Evolutionary conservation across 164 flowering plant species (phyloP), one percentile per base, ranked within the genome.

Genomic region (Platanus orientalis): DNA sequence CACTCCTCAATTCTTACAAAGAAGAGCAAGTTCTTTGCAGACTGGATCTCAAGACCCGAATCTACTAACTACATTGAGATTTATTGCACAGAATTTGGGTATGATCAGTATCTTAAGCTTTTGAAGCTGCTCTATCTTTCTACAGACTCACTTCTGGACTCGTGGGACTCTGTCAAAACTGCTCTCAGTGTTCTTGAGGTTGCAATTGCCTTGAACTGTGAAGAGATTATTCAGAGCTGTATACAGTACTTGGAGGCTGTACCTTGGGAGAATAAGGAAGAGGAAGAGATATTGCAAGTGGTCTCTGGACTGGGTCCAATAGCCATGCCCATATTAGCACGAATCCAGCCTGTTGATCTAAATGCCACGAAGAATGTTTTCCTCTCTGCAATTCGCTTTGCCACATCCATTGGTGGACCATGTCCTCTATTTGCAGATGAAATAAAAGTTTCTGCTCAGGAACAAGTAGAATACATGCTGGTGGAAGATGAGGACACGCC

Each of bases 401-500:
- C 98, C 28, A 87, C 86, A 21, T 84, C 89, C 14, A 68, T 47
- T 49, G 72, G 59, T 48, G 76, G 59, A 29, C 59, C 84, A 1
- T 77, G 62, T 61, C 86, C 84, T 67, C 83, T 80, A 36, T 85
- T 85, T 68, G 76, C 79, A 3, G 81, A 82, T 63, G 90, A 89
- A 56, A 79, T 90, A 6, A 84, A 79, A 76, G 74, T 67, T 32
- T 89, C 94, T 56, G 98, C 98, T 39, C 96, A 83, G 70, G 96
- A 93, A 64, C 97, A 90, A 73, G 79, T 90, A 26, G 97, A 89
- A 44, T 93, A 74, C 86, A 93, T 93, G 98, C 78, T 93, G 44
- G 84, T 75, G 14, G 95, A 83, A 68, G 97, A 90, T 69, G 87
- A 79, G 29, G 89, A 85, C 24, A 74, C 73, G 7, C 80, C 85